phyloP scores from a whole-genome alignment of 805 yeast genomes.

The Lachancea quebecensis region DNA sequence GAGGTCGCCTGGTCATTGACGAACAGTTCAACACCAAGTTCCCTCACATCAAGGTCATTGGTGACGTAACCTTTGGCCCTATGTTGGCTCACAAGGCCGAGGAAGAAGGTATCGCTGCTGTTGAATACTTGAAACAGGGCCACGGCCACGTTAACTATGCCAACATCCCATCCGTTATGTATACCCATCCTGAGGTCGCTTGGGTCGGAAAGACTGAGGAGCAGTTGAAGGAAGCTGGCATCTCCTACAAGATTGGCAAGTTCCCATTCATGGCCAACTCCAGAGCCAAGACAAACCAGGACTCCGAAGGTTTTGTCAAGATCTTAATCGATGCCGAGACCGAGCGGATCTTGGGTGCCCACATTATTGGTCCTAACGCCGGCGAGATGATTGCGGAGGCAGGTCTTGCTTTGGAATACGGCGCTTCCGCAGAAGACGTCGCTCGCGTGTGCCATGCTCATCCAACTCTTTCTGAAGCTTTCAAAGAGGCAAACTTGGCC shows the following conservation, averaged over 20 bases:
- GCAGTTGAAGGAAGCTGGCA: constrained; percentile 87
- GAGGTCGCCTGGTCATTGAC: constrained; percentile 91
- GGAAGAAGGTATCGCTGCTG: constrained; percentile 99
- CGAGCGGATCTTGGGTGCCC: constrained; percentile 92
- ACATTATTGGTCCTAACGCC: constrained; percentile 96
- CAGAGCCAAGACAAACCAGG: constrained; percentile 96
- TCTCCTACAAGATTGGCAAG: constrained; percentile 89
- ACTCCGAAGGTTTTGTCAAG: constrained; percentile 96
- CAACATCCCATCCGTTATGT: constrained; percentile 97
- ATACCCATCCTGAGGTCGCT: constrained; percentile 98
- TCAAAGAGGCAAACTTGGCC: constrained; percentile 95
- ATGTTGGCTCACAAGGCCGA: constrained; percentile 99
- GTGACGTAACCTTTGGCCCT: constrained; percentile 97
- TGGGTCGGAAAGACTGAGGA: constrained; percentile 98
- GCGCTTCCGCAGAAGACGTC: constrained; percentile 96
- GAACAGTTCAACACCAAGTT: constrained; percentile 86
- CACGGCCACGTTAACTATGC: constrained; percentile 98
- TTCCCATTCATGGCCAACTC: constrained; percentile 99
- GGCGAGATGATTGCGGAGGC: constrained; percentile 99
- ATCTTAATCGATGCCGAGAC: constrained; percentile 94
- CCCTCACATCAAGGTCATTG: constrained; percentile 93
- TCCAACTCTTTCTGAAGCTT: constrained; percentile 96
- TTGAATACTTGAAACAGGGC: constrained; percentile 85
- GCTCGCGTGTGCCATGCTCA: constrained; percentile 98
- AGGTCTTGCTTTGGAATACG: constrained; percentile 95